Evolutionary conservation across 495 filamentous ascomycete genomes (phyloP).

Genomic region (Talaromyces proteolyticus): DNA sequence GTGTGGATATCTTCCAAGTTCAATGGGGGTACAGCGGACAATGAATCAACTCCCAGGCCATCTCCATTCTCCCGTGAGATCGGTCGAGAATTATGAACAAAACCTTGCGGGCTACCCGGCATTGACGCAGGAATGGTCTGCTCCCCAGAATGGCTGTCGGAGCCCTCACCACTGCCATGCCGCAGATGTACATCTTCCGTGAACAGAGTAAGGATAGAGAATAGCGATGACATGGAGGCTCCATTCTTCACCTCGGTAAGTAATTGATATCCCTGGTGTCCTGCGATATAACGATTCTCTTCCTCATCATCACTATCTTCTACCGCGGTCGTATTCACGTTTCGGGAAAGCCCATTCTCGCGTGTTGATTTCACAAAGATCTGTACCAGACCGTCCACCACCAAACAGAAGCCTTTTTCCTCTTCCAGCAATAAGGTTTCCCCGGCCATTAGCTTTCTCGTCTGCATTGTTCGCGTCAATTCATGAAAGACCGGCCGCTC

Average conservation of each 20-base stretch:
- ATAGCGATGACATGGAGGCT: constrained; percentile 95
- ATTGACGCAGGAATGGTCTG: constrained; percentile 40
- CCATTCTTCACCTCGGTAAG: constrained; percentile 98
- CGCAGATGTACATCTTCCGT: constrained; percentile 88
- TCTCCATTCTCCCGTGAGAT: constrained; percentile 7
- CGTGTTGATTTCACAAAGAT: constrained; percentile 93
- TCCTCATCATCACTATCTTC: constrained; percentile 57
- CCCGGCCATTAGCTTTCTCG: constrained; percentile 88
- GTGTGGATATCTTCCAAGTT: constrained; percentile 51
- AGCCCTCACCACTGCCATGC: constrained; percentile 54
- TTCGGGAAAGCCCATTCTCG: constrained; percentile 26
- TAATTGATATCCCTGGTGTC: constrained; percentile 79
- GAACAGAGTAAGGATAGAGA: constrained; percentile 93
- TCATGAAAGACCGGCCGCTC: constrained; percentile 97
- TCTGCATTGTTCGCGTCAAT: constrained; percentile 96
- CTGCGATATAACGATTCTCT: constrained; percentile 51
- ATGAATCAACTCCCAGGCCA: constrained; percentile 12
- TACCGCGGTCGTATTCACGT: constrained; percentile 12
- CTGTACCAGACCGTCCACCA: constrained; percentile 94
- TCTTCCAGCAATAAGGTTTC: constrained; percentile 93
- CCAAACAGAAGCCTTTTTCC: constrained; percentile 95
- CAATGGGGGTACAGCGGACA: constrained; percentile 65
- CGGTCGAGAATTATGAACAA: constrained; percentile 28
- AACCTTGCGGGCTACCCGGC: constrained; percentile 35
- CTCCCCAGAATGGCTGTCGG: constrained; percentile 32